Evolutionary conservation across 2,329 filamentous ascomycete genomes (phyloP).

Genomic region (Thielaviopsis punctulata): DNA sequence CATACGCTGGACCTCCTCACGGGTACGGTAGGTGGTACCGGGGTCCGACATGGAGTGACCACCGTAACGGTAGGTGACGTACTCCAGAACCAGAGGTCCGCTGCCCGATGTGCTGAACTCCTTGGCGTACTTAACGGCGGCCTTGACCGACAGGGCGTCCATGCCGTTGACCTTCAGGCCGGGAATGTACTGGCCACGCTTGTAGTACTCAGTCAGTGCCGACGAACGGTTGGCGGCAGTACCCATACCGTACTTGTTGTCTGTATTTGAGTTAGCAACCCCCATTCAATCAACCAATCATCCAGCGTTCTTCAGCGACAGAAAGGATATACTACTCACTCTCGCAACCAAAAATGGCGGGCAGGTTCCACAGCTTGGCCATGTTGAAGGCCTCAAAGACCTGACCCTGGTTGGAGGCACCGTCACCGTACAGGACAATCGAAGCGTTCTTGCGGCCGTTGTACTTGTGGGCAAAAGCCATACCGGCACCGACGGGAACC

Average conservation of each 20-base stretch:
- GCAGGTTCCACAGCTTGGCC: slow-evolving; percentile 97
- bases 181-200: slow-evolving; percentile 98
- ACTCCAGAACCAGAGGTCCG: slow-evolving; percentile 91
- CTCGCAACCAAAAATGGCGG: slow-evolving; percentile 92
- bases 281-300: not conserved
- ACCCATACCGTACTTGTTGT: slow-evolving; percentile 99
- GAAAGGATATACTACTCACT: slow-evolving; percentile 41
- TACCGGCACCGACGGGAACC: slow-evolving; percentile 88
- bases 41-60: slow-evolving; percentile 99
- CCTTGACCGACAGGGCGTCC: slow-evolving; percentile 96
- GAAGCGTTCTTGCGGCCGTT: slow-evolving; percentile 69
- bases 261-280: slow-evolving; percentile 28
- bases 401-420: slow-evolving; percentile 97
- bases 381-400: slow-evolving; percentile 99
- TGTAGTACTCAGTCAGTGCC: slow-evolving; percentile 98
- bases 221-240: slow-evolving; percentile 87
- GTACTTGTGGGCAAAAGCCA: slow-evolving; percentile 96
- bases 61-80: slow-evolving; percentile 97
- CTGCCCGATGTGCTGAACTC: slow-evolving; percentile 69
- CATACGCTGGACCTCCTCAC: slow-evolving; percentile 99
- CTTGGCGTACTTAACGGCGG: slow-evolving; percentile 86
- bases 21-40: slow-evolving; percentile 95
- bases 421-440: slow-evolving; percentile 88
- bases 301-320: not conserved
- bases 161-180: slow-evolving; percentile 99